Evolutionary conservation across 2,329 filamentous ascomycete genomes (phyloP), one percentile per base, ranked within the genome.

Genomic region (Chrysoporthe deuterocubensis): DNA sequence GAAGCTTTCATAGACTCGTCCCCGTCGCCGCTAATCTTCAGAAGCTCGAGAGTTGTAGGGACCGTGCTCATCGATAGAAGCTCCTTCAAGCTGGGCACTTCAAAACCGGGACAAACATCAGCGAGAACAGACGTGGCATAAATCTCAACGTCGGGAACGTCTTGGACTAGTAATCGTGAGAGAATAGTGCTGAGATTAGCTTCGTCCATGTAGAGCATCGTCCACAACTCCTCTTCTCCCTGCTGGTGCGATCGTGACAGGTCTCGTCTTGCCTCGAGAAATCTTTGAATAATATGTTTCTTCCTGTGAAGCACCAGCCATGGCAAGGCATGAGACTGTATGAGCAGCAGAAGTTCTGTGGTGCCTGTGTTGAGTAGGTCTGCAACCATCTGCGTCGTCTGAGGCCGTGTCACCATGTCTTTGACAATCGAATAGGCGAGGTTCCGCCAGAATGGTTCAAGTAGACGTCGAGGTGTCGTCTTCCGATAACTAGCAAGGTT

Each of bases 401-500:
- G 92, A n/a, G 96, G 95, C 59, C 91, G 88, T 60, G 87, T 85
- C 32, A 90, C 85, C 69, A 98, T 85, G 73, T 97, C 93, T 76
- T 94, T 95, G 40, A 96, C 90, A 2, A 93, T 90, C 62, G 90
- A 87, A 68, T 95, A 91, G 0, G 93, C 94, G 57, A 99, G 83
- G 42, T 87, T 95, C 71, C 89, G 88, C 94, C 95, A 98, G 77
- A 94, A 98, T 0, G 95, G 94, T 66, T 90, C 89, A 67, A 98
- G 90, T 0, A 99, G 81, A 18, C 89, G 87, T 40, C 86, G 84
- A 1, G 90, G 85, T 1, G 88, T 90, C 48, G 87, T 83, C 3
- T 84, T 83, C 52, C 89, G 85, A 60, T 84, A 81, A 63, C 90
- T 86, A 1, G 94, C 91, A 61, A 98, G 83, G 69, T 89, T 89